A percentile compares a stretch with the other conserved stretches of the same genome.
Conservation (phyloP, 2,329 filamentous ascomycete genomes). For the Harringtonia lauricola region DNA sequence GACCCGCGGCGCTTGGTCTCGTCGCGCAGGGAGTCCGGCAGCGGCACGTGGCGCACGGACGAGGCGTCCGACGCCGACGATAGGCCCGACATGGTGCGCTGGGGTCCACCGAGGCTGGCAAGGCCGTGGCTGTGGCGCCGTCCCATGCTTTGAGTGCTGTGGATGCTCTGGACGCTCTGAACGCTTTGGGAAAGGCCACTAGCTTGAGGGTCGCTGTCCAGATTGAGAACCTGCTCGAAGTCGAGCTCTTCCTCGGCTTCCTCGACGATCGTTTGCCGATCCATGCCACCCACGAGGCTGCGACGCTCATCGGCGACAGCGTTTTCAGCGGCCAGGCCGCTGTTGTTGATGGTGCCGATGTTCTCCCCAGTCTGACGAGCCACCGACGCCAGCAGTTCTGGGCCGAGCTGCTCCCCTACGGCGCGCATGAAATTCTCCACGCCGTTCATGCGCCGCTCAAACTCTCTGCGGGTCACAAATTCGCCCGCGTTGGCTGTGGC, state of each 20-base stretch:
- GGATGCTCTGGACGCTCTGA: too few species aligned
- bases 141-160: too few species aligned
- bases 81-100: slow-evolving; percentile 9
- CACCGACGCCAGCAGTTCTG: too few species aligned
- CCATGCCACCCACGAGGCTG: slow-evolving; percentile 18
- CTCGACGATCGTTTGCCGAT: slow-evolving; percentile 13
- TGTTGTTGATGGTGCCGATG: background rate
- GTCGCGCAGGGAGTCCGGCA: background rate
- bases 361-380: background rate
- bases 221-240: too few species aligned
- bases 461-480: slow-evolving; percentile 2
- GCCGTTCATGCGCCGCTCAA: slow-evolving; percentile 2
- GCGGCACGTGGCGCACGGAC: slow-evolving; percentile 17
- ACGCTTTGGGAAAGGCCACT: background rate
- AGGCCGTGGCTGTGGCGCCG: background rate
- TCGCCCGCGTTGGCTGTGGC: background rate
- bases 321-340: background rate
- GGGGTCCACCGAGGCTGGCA: background rate
- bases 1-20: background rate
- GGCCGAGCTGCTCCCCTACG: too few species aligned
- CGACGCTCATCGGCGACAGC: slow-evolving; percentile 5
- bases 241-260: background rate
- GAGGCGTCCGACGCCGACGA: slow-evolving; percentile 13
- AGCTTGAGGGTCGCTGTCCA: too few species aligned
- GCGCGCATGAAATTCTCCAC: background rate